phyloP scores from a whole-genome alignment of 345 rosid species.

The Populus deltoides region DNA sequence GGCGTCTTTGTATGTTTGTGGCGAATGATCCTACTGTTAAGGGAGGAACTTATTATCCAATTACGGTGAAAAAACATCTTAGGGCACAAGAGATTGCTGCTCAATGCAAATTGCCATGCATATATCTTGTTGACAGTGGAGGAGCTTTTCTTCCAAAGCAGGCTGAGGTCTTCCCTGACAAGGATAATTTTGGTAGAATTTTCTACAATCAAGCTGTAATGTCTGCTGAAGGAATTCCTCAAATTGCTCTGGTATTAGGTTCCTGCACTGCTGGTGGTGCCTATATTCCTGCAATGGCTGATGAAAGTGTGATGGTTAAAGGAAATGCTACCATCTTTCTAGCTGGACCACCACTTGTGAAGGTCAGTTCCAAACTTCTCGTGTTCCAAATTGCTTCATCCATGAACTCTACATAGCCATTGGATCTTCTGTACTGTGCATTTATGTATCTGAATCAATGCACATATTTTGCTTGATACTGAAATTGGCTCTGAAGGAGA shows the following conservation, averaged over 20 bases:
- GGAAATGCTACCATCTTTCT: conserved; percentile 94
- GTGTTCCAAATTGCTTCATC: conserved; percentile 11
- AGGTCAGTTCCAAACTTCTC: conserved; percentile 44
- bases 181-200: conserved; percentile 90
- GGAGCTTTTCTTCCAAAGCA: conserved; percentile 98
- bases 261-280: conserved; percentile 98
- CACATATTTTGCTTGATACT: background rate
- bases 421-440: background rate
- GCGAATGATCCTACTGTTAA: conserved; percentile 97
- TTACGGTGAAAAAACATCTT: conserved; percentile 92
- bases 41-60: conserved; percentile 95
- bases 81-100: conserved; percentile 97
- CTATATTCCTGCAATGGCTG: conserved; percentile 98
- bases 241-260: conserved; percentile 87
- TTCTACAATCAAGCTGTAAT: conserved; percentile 87
- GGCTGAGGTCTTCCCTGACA: conserved; percentile 94
- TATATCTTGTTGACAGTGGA: conserved; percentile 93
- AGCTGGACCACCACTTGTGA: conserved; percentile 96
- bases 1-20: conserved; percentile 87
- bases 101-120: conserved; percentile 75
- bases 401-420: background rate
- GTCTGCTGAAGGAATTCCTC: conserved; percentile 94
- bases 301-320: conserved; percentile 97
- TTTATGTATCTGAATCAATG: background rate
- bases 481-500: conserved; percentile 30